Conservation (phyloP, 1,139 yeast species). For the Sugiyamaella xylanicola region DNA sequence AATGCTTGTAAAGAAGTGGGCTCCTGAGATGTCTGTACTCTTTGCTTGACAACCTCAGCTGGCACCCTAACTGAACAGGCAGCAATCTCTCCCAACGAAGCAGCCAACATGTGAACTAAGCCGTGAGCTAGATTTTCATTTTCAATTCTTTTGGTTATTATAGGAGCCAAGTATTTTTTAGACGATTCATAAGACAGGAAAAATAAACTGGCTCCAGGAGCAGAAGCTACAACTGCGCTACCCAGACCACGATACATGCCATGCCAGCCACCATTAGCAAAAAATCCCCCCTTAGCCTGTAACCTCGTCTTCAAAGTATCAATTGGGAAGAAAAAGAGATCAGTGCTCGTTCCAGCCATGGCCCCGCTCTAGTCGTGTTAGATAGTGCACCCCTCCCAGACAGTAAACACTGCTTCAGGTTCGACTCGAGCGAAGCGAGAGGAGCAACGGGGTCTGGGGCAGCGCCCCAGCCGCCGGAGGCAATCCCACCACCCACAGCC, state of each 20-base stretch:
- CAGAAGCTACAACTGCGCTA: constrained; percentile 90
- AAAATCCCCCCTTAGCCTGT: constrained; percentile 95
- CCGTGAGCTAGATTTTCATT: constrained; percentile 47
- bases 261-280: constrained; percentile 85
- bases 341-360: constrained; percentile 95
- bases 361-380: constrained; percentile 67
- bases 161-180: constrained; percentile 58
- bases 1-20: constrained; percentile 68
- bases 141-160: constrained; percentile 35
- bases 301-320: constrained; percentile 92
- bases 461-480: constrained; percentile 5
- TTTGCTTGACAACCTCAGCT: constrained; percentile 92
- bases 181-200: constrained; percentile 84
- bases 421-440: not conserved
- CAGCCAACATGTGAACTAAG: constrained; percentile 75
- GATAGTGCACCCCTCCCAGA: no score
- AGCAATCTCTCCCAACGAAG: constrained; percentile 86
- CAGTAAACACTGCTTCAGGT: no score
- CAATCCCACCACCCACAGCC: not conserved
- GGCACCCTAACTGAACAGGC: constrained; percentile 96
- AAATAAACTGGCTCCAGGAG: constrained; percentile 88
- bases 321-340: constrained; percentile 90
- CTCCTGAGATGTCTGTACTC: constrained; percentile 77
- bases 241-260: constrained; percentile 94
- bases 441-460: constrained; percentile 4